A percentile compares a stretch with the other conserved stretches of the same genome.
Evolutionary conservation across 1,284 basidiomycete species (phyloP).

Genomic region (Puccinia coronata): DNA sequence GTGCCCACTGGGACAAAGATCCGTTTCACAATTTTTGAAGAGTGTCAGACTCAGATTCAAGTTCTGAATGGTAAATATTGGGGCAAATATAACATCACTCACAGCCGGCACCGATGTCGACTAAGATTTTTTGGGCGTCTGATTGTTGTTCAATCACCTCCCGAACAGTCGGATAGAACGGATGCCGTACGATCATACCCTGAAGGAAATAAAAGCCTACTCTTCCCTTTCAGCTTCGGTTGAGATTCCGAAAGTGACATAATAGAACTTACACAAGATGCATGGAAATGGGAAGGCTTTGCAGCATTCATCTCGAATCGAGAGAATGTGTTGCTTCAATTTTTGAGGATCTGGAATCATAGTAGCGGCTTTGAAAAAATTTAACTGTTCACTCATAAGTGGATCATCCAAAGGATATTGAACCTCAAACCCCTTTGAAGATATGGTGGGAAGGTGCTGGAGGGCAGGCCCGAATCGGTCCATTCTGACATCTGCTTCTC

Average conservation of each 20-base stretch:
- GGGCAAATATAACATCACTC: neutral
- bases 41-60: neutral
- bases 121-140: constrained; percentile 14
- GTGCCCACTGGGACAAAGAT: constrained; percentile 25
- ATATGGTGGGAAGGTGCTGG: constrained; percentile 4
- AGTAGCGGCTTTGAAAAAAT: constrained; percentile 30
- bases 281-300: no score
- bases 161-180: neutral
- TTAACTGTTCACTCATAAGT: neutral
- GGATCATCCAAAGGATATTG: constrained; percentile 37
- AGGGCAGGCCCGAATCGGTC: constrained; percentile 18
- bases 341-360: constrained; percentile 16
- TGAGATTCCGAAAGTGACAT: neutral
- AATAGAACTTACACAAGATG: constrained; percentile 14
- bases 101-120: constrained; percentile 26
- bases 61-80: neutral
- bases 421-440: constrained; percentile 18
- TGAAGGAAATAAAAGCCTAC: constrained; percentile 28
- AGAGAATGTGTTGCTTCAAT: constrained; percentile 15
- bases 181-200: constrained; percentile 10
- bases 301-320: no score
- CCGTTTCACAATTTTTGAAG: neutral
- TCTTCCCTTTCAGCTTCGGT: neutral
- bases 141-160: neutral
- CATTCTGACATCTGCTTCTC: neutral